phyloP scores from a whole-genome alignment of 140 eudicot species.

The Flaveria floridana region DNA sequence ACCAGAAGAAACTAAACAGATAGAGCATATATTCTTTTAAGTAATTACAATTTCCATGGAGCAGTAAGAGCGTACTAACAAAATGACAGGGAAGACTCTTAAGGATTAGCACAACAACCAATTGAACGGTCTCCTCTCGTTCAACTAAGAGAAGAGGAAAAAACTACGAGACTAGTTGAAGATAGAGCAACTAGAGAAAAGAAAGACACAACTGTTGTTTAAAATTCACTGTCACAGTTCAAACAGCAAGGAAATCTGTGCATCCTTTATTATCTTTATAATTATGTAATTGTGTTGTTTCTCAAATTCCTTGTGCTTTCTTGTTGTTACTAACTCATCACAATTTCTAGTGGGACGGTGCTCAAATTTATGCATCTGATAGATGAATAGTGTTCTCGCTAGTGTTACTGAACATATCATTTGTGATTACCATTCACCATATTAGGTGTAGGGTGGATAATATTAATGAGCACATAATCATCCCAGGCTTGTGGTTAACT shows the following conservation, averaged over 20 bases:
- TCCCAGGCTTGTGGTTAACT: background rate
- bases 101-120: background rate
- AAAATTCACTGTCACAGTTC: background rate
- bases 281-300: background rate
- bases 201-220: background rate
- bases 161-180: background rate
- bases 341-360: background rate
- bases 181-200: background rate
- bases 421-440: background rate
- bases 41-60: background rate
- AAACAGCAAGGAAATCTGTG: background rate
- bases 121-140: background rate
- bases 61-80: background rate
- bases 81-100: background rate
- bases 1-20: slow-evolving; percentile 14
- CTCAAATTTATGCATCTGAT: background rate
- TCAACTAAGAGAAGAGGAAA: background rate
- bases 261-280: background rate
- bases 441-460: background rate
- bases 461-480: background rate
- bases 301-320: background rate
- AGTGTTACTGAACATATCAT: background rate
- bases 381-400: background rate
- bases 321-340: background rate
- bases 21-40: background rate